Conservation (phyloP, 306 rosid genomes). For the Luffa aegyptiaca region DNA sequence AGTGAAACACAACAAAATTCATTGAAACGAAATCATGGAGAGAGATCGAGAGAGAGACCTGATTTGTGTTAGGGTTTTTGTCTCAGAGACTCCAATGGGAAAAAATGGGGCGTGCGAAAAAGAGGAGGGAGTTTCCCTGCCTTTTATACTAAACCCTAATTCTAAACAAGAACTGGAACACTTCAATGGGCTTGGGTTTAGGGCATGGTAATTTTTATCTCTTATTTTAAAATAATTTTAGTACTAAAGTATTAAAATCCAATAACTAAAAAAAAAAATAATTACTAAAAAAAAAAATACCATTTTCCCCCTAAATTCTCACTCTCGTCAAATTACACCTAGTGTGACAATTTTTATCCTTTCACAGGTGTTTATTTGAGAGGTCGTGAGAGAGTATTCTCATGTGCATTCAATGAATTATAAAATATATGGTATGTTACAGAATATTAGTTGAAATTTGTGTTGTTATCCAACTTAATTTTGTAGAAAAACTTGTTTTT, state of each 20-base stretch:
- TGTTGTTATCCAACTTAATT: too few relatives aligned
- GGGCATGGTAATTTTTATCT: background rate
- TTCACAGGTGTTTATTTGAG: too few relatives aligned
- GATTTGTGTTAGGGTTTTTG: constrained; percentile 8
- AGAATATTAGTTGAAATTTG: too few relatives aligned
- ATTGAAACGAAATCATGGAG: background rate
- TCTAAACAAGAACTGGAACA: background rate
- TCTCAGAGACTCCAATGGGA: background rate
- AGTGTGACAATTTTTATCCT: too few relatives aligned
- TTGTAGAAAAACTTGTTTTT: too few relatives aligned
- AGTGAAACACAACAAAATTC: background rate
- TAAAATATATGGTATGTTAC: too few relatives aligned
- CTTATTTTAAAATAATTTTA: background rate
- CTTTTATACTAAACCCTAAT: constrained; percentile 45
- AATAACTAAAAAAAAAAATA: too few relatives aligned
- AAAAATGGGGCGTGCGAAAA: background rate
- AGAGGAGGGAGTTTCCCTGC: background rate
- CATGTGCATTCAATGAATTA: too few relatives aligned
- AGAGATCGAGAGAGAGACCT: background rate
- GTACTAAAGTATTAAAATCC: background rate
- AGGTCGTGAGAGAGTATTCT: too few relatives aligned
- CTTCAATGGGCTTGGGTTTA: background rate
- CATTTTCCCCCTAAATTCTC: too few relatives aligned
- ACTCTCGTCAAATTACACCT: too few relatives aligned
- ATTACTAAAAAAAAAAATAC: too few relatives aligned